These are phyloP conservation scores for Solanum sitiens DNA, from an alignment of 257 asterid genomes.

Conservation along the genomic window DNA sequence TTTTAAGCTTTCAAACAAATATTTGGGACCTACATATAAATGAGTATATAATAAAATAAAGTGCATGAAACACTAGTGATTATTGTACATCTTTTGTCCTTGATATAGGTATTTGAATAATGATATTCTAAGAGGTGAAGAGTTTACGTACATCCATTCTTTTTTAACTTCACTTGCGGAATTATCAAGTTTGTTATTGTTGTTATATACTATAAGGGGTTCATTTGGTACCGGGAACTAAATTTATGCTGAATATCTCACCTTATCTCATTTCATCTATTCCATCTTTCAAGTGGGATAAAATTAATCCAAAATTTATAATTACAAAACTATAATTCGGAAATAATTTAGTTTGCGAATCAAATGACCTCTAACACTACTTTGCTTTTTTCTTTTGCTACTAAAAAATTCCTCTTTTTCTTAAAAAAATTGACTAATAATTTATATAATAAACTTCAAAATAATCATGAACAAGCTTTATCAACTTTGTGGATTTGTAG, in stretches of 20 bases:
- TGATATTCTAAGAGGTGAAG: background rate
- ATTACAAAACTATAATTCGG: background rate
- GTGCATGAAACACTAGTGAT: background rate
- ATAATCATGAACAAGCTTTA: background rate
- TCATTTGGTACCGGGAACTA: background rate
- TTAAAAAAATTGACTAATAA: background rate
- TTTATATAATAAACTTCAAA: background rate
- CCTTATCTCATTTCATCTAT: background rate
- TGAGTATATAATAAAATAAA: background rate
- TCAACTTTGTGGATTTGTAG: background rate
- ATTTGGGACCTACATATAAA: no score
- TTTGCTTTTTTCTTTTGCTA: background rate
- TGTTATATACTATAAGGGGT: background rate
- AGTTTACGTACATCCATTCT: fast-evolving
- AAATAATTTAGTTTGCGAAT: background rate
- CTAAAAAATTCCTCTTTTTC: background rate
- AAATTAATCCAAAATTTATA: background rate
- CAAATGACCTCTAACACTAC: background rate
- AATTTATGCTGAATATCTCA: background rate
- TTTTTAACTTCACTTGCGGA: no score
- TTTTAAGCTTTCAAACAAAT: background rate
- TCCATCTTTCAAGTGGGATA: background rate
- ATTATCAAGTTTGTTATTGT: no score
- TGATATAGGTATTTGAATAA: background rate
- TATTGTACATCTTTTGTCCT: background rate